Evolutionary conservation across 805 yeast species (phyloP).

Genomic region (Grigorovia humatica): DNA sequence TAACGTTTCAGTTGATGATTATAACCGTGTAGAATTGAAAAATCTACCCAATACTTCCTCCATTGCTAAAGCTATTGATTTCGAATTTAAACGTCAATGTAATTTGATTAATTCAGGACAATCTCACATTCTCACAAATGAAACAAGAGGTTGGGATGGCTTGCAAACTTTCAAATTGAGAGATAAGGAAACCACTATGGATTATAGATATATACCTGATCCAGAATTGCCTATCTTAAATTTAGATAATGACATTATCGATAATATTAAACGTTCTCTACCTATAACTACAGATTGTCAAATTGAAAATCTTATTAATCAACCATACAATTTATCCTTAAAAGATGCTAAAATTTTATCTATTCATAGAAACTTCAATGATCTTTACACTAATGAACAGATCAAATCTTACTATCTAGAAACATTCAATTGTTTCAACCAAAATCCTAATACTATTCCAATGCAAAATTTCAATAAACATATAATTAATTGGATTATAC

Average conservation of each 20-base stretch:
- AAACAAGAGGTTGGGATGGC: conserved; percentile 94
- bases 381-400: conserved; percentile 21
- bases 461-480: conserved; percentile 27
- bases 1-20: conserved; percentile 68
- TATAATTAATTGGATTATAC: conserved; percentile 72
- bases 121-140: conserved; percentile 29
- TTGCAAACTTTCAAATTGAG: conserved; percentile 54
- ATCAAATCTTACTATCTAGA: conserved; percentile 44
- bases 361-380: conserved; percentile 29
- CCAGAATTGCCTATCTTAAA: conserved; percentile 65
- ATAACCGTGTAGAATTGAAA: conserved; percentile 76
- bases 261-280: conserved; percentile 32
- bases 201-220: conserved; percentile 91
- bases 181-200: conserved; percentile 70
- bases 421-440: conserved; percentile 28
- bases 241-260: conserved; percentile 33
- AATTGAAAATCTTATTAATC: conserved; percentile 33
- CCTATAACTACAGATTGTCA: conserved; percentile 58
- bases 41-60: conserved; percentile 80
- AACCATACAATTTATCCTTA: conserved; percentile 48
- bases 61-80: conserved; percentile 61
- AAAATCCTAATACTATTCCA: conserved; percentile 8
- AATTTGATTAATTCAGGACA: conserved; percentile 33
- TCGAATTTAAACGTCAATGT: conserved; percentile 66
- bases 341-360: conserved; percentile 70